Evolutionary conservation across 208 protist genomes (phyloP), one percentile per base, ranked within the genome.

Genomic region (Wallacemonas sp.): DNA sequence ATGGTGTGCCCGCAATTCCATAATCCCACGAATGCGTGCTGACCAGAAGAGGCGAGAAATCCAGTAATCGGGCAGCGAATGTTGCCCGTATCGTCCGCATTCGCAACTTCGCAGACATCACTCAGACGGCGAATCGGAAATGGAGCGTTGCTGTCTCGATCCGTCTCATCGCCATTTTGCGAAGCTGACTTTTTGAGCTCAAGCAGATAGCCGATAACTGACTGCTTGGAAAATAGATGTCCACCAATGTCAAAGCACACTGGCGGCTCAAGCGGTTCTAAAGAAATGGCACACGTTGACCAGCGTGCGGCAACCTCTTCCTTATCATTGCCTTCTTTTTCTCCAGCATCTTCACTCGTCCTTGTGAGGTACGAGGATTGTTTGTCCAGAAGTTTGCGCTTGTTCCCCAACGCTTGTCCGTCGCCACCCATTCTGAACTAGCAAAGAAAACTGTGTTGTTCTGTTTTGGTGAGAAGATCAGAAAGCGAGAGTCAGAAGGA

Each of bases 1-100:
- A 94, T 57, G 44, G 89, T 80, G 49, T 94, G 88, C 14, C 88
- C 88, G 56, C 88, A 94, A n/a, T 48, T 47, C 85, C 88, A 94
- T 52, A 92, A 83, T 3, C 88, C 88, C 52, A 81, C 68, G 69
- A 94, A 94, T 1, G 65, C 46, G 57, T 85, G 79, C 27, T 76
- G 43, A 12, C 85, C 88, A 55, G 70, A 81, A 21, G 61, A 57
- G 38, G 82, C 66, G 4, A 76, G 62, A 65, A 77, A 84, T 0
- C 78, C 73, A 4, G 80, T 88, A 12, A 94, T 58, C 5, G 88
- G 79, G 30, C 88, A 94, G 19, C 67, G 70, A 55, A 94, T 75
- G 11, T 41, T 41, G 0, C 62, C 78, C n/a, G 71, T 65, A 23
- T 62, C 72, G 12, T 68, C 47, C 1, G 26, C 39, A 47, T 87